These are phyloP conservation scores for Pterocarpus santalinus DNA, from an alignment of 306 rosid genomes.

Conservation along the genomic window DNA sequence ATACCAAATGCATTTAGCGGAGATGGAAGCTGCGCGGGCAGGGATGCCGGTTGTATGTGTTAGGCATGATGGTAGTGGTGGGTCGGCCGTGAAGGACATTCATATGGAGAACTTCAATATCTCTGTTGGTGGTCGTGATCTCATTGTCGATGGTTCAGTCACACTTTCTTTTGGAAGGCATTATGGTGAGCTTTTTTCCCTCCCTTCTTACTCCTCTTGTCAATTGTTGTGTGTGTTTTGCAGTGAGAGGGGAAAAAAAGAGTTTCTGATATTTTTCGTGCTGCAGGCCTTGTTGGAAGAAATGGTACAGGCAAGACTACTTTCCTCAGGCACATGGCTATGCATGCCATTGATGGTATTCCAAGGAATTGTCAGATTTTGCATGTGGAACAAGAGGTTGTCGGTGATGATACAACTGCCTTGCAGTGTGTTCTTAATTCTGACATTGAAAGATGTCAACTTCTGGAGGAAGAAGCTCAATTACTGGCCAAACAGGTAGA, in stretches of 20 bases:
- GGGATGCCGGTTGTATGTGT: slow-evolving; percentile 94
- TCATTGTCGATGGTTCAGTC: slow-evolving; percentile 88
- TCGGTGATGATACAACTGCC: slow-evolving; percentile 84
- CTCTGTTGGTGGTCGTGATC: slow-evolving; percentile 98
- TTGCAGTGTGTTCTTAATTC: slow-evolving; percentile 96
- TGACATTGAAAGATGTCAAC: slow-evolving; percentile 87
- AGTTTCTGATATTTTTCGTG: background rate
- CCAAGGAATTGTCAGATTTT: slow-evolving; percentile 92
- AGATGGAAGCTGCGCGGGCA: slow-evolving; percentile 93
- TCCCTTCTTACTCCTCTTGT: background rate
- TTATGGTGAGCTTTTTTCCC: slow-evolving; percentile 71
- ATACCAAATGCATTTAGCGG: slow-evolving; percentile 86
- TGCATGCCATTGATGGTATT: slow-evolving; percentile 98
- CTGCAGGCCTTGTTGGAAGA: slow-evolving; percentile 92
- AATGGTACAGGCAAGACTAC: slow-evolving; percentile 98
- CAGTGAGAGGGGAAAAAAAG: background rate
- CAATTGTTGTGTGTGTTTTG: background rate
- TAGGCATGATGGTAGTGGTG: slow-evolving; percentile 73
- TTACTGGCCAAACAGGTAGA: slow-evolving; percentile 80
- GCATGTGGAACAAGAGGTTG: slow-evolving; percentile 98
- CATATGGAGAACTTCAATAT: slow-evolving; percentile 88
- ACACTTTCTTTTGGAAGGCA: slow-evolving; percentile 96
- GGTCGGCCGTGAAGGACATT: slow-evolving; percentile 85
- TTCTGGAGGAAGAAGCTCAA: slow-evolving; percentile 79
- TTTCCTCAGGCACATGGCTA: slow-evolving; percentile 94